Evolutionary conservation across 2,329 filamentous ascomycete species (phyloP).

Genomic region (Cladosporium colombiae): DNA sequence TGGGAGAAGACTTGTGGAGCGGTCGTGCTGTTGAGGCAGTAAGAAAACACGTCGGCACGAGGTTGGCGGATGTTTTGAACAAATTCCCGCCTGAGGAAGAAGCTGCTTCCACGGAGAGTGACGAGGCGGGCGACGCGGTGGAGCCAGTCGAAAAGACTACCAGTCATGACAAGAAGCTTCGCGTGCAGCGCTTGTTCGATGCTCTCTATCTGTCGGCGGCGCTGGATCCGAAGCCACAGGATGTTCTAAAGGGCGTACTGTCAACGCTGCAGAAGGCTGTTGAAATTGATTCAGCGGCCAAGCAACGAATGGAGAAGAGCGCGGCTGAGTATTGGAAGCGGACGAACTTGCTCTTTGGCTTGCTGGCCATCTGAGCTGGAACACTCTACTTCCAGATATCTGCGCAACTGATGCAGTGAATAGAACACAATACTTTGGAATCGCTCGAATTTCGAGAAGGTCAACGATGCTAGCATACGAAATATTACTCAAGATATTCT

Average conservation of each 20-base stretch:
- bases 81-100: background rate
- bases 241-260: background rate
- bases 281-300: slow-evolving; percentile 46
- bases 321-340: slow-evolving; percentile 80
- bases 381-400: too few relatives aligned
- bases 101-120: slow-evolving; percentile 18
- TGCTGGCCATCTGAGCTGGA: slow-evolving; percentile 52
- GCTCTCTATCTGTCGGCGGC: slow-evolving; percentile 41
- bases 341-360: slow-evolving; percentile 77
- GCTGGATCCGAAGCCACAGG: background rate
- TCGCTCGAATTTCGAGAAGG: too few relatives aligned
- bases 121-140: slow-evolving; percentile 12
- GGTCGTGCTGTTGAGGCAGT: slow-evolving; percentile 63
- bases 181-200: slow-evolving; percentile 48
- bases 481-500: background rate
- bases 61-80: slow-evolving; percentile 52
- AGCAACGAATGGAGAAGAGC: slow-evolving; percentile 60
- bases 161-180: slow-evolving; percentile 19
- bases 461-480: background rate
- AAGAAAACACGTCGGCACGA: slow-evolving; percentile 58
- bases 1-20: slow-evolving; percentile 81
- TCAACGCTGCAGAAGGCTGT: background rate
- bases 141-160: slow-evolving; percentile 20
- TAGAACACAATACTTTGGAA: too few relatives aligned
- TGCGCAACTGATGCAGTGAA: too few relatives aligned